Conservation (phyloP, 768 basidiomycete genomes). For the Fistulinella prunicolor region DNA sequence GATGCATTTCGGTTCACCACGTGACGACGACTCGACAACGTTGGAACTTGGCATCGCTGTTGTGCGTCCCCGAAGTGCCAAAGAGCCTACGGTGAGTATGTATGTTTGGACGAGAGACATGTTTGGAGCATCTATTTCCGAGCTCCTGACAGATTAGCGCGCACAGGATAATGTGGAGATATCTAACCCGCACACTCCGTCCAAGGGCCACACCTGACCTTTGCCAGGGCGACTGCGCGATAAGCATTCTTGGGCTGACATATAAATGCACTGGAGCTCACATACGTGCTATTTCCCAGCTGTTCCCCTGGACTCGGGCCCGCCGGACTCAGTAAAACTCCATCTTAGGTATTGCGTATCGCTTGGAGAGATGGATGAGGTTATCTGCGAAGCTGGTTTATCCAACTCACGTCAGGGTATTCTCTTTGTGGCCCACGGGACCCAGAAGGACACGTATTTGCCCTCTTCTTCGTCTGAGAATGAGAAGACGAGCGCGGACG, state of each 20-base stretch:
- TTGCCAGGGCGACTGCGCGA: neutral
- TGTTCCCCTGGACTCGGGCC: neutral
- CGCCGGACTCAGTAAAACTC: neutral
- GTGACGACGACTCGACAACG: neutral
- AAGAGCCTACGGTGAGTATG: conserved; percentile 1
- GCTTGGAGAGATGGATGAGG: neutral
- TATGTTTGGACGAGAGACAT: neutral
- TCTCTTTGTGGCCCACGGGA: neutral
- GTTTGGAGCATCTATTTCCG: neutral
- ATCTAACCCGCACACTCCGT: neutral
- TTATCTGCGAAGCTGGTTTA: neutral
- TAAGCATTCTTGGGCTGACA: conserved; percentile 3
- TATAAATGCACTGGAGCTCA: neutral
- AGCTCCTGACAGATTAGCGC: conserved; percentile 3
- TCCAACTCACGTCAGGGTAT: neutral
- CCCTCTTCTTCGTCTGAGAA: neutral
- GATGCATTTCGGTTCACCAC: conserved; percentile 1
- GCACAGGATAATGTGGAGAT: neutral
- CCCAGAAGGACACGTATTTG: neutral
- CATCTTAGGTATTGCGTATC: neutral
- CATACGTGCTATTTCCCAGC: neutral
- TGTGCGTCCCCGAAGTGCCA: neutral
- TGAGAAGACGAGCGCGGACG: conserved; percentile 1
- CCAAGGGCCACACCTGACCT: conserved; percentile 3
- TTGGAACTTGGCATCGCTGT: neutral